Base-by-base conservation (phyloP, 495 filamentous ascomycete species). In the Trichocladium uniseriatum region DNA sequence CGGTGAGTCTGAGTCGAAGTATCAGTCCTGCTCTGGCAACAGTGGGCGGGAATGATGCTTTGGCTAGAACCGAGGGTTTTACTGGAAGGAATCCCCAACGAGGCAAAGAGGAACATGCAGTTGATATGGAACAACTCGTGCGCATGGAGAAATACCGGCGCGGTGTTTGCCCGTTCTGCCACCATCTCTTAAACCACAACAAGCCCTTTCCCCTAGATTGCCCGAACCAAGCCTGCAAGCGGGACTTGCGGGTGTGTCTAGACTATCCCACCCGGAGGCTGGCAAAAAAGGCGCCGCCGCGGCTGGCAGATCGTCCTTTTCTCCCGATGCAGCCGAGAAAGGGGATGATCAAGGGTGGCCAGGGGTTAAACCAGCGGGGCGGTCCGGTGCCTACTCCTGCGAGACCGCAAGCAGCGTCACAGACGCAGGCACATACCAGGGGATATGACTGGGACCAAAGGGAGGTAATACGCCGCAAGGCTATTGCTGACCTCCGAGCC, bases 161-260 rank as follows among this genome's bases (percentile, higher is more conserved):
- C 15, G 56, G 52, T 0, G 5, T 46, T 16, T 58, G 56, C 10
- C 56, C 52, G 5, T 43, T 16, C 31, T 58, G 55, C 36, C 43
- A 16, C 32, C 39, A 19, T 38, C 22, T 18, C 16, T n/a, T n/a
- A n/a, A 36, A 43, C 10, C 13, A 18, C 14, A 11, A 48, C 2
- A 28, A 28, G 15, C 13, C 37, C 9, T 9, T 22, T 1, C 49
- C 49, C 28, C 10, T 46, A 29, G 16, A 5, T 6, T 52, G 49
- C 14, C 49, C 49, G 0, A 41, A 35, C 20, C 36, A 9, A 14
- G 22, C 45, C 21, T 56, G 53, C 40, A 14, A 16, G n/a, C 39
- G 39, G 32, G 43, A 48, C 24, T 18, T 51, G 28, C 18, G 18
- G 16, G 2, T 13, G n/a, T 56, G 38, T 9, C 37, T 46, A 4